phyloP scores from a whole-genome alignment of 2,329 filamentous ascomycete species.

The Escovopsis weberi region DNA sequence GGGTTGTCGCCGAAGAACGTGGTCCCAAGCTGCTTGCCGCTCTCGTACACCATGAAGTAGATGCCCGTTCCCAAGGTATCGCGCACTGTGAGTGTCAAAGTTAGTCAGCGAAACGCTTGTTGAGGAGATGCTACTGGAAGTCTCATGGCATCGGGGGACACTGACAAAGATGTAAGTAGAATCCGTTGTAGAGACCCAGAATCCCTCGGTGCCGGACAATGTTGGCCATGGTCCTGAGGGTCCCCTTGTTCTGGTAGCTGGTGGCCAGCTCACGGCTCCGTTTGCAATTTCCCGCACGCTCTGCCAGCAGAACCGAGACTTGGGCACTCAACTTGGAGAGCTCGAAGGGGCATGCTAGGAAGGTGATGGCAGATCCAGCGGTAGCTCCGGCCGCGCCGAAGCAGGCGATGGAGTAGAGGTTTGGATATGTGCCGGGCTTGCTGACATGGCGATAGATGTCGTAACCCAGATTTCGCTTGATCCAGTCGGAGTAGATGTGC shows the following conservation, averaged over 20 bases:
- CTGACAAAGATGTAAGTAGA: conserved; percentile 64
- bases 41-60: conserved; percentile 85
- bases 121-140: too few species aligned
- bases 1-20: conserved; percentile 57
- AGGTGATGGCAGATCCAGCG: conserved; percentile 64
- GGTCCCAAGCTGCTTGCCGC: conserved; percentile 66
- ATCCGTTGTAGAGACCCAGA: conserved; percentile 64
- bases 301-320: conserved; percentile 63
- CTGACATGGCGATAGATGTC: conserved; percentile 64
- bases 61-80: conserved; percentile 74
- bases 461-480: conserved; percentile 49
- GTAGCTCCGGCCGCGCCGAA: conserved; percentile 68
- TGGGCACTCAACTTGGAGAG: conserved; percentile 82
- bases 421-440: conserved; percentile 55
- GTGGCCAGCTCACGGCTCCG: conserved; percentile 45
- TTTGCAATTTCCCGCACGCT: conserved; percentile 19
- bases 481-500: conserved; percentile 55
- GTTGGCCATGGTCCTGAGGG: conserved; percentile 59
- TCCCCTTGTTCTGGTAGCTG: conserved; percentile 67
- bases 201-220: conserved; percentile 63
- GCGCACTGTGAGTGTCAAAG: conserved; percentile 39
- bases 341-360: conserved; percentile 76
- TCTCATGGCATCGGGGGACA: conserved; percentile 4
- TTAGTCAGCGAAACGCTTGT: not conserved
- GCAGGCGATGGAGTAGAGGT: conserved; percentile 56